phyloP scores from a whole-genome alignment of 495 filamentous ascomycete genomes.

The Neurospora intermedia region DNA sequence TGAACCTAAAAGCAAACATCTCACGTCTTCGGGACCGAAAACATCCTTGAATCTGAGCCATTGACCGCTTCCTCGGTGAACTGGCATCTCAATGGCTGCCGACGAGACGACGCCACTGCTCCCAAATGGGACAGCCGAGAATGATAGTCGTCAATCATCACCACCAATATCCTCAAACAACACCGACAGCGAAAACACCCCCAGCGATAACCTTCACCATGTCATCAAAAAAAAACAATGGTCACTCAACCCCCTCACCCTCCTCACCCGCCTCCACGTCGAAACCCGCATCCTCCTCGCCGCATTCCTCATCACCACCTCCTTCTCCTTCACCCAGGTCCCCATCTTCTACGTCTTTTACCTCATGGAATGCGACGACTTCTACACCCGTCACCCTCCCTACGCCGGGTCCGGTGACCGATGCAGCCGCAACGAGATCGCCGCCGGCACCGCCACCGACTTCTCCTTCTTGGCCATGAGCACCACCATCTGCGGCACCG shows the following conservation, averaged over 20 bases:
- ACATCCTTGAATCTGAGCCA: neutral
- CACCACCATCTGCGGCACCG: slow-evolving; percentile 39
- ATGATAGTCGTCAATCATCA: neutral
- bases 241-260: neutral
- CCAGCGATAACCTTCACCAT: neutral
- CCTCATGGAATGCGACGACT: slow-evolving; percentile 48
- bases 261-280: slow-evolving; percentile 5
- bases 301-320: slow-evolving; percentile 44
- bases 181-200: neutral
- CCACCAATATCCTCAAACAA: neutral
- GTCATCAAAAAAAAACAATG: neutral
- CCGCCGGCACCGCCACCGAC: slow-evolving; percentile 43
- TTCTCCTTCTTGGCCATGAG: slow-evolving; percentile 41
- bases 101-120: slow-evolving; percentile 2
- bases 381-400: slow-evolving; percentile 34
- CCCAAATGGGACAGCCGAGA: neutral
- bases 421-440: slow-evolving; percentile 38
- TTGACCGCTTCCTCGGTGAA: neutral
- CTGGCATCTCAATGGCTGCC: neutral
- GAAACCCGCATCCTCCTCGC: slow-evolving; percentile 38
- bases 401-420: slow-evolving; percentile 24
- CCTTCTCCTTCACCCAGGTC: slow-evolving; percentile 48
- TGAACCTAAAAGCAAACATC: neutral
- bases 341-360: slow-evolving; percentile 49
- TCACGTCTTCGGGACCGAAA: neutral